These are phyloP conservation scores for Diaporthe vexans DNA, from an alignment of 2,329 filamentous ascomycete genomes.

Conservation along the genomic window DNA sequence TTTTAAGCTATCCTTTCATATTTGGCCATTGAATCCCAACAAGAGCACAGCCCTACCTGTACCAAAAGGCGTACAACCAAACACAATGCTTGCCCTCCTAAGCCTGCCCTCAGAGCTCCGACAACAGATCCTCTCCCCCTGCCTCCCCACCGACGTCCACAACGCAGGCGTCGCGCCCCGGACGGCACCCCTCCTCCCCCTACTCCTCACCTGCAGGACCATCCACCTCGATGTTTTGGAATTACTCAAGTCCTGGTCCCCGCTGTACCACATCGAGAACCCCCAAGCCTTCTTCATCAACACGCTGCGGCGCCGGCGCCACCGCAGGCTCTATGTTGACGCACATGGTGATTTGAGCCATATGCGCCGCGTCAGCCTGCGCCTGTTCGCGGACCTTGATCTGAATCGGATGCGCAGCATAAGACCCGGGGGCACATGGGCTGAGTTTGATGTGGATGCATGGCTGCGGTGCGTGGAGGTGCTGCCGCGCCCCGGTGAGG, in stretches of 20 bases:
- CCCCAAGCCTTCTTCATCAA: background rate
- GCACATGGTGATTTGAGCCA: background rate
- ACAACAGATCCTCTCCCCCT: slow-evolving; percentile 9
- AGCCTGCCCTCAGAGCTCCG: slow-evolving; percentile 26
- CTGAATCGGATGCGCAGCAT: background rate
- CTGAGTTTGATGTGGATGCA: background rate
- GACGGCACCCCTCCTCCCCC: background rate
- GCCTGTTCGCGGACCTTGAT: slow-evolving; percentile 11
- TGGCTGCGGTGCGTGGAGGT: background rate
- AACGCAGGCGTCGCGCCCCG: background rate
- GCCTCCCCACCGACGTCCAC: slow-evolving; percentile 17
- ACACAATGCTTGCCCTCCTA: background rate
- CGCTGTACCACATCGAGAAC: slow-evolving; percentile 13
- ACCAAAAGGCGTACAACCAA: background rate
- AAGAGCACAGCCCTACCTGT: background rate
- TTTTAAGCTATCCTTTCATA: background rate
- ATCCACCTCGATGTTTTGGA: slow-evolving; percentile 12
- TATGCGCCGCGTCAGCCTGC: slow-evolving; percentile 17
- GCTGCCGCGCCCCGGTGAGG: background rate
- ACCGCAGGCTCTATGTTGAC: background rate
- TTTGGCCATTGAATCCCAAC: background rate
- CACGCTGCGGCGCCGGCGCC: background rate
- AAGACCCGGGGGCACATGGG: background rate
- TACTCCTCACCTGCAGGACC: slow-evolving; percentile 22
- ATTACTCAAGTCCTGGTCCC: background rate